Percentiles rank a stretch among this genome's conserved stretches.
These are phyloP conservation scores for Brassica cretica DNA, from an alignment of 345 rosid genomes.

Conservation along the genomic window DNA sequence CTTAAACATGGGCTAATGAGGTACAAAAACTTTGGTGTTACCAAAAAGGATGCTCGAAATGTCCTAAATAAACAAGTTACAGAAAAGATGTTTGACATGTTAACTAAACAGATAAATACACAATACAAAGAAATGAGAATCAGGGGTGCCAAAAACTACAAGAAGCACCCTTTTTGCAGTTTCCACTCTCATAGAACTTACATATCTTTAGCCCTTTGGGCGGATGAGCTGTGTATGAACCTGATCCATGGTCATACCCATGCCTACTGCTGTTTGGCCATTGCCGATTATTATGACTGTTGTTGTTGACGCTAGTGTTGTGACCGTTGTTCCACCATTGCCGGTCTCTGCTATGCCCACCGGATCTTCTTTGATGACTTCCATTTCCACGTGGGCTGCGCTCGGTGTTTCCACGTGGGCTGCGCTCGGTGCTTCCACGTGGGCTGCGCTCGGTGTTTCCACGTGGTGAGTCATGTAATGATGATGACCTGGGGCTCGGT, in stretches of 20 bases:
- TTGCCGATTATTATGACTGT: neutral
- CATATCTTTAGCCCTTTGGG: neutral
- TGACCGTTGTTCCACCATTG: neutral
- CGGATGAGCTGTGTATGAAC: constrained; percentile 1
- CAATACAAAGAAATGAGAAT: neutral
- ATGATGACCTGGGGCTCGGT: neutral
- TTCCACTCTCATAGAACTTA: neutral
- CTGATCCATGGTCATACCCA: neutral
- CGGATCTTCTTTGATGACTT: neutral
- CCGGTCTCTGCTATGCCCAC: neutral
- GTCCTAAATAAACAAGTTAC: neutral
- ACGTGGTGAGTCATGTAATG: neutral
- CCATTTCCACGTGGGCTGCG: neutral
- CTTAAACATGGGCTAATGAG: neutral
- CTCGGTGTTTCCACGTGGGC: neutral
- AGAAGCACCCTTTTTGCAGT: constrained; percentile 1
- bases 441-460: neutral
- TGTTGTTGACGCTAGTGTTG: neutral
- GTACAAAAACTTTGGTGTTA: neutral
- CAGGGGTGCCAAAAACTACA: constrained; percentile 1
- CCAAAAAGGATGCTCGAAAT: neutral
- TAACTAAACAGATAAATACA: neutral
- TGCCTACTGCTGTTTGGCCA: neutral
- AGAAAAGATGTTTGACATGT: neutral
- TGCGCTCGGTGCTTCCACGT: neutral